Evolutionary conservation across 2,329 filamentous ascomycete genomes (phyloP).

Genomic region (Fusarium guadeloupense): DNA sequence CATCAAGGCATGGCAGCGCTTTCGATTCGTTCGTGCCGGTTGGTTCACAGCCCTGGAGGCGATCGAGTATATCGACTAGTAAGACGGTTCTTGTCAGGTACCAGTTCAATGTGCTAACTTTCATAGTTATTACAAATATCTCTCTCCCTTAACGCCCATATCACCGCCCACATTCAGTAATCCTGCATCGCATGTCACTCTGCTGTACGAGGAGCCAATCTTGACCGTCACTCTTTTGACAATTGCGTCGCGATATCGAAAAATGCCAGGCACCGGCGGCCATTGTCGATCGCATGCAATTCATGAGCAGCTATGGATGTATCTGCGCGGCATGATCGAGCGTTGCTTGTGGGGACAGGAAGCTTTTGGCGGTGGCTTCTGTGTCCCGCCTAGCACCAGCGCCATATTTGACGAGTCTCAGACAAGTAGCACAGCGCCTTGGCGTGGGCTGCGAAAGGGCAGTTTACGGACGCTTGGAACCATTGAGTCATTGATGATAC

Average conservation of each 20-base stretch:
- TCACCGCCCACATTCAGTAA: conserved; percentile 89
- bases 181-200: conserved; percentile 78
- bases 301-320: conserved; percentile 94
- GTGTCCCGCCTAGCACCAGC: conserved; percentile 69
- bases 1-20: conserved; percentile 86
- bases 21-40: conserved; percentile 93
- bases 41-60: conserved; percentile 97
- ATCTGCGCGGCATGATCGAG: conserved; percentile 94
- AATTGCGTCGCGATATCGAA: conserved; percentile 87
- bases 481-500: conserved; percentile 90
- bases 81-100: conserved; percentile 45
- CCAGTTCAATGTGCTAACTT: conserved; percentile 14
- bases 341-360: conserved; percentile 95
- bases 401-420: conserved; percentile 65
- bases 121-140: conserved; percentile 85
- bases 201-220: conserved; percentile 92
- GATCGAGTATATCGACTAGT: conserved; percentile 94
- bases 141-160: conserved; percentile 92
- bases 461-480: conserved; percentile 91
- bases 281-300: conserved; percentile 88
- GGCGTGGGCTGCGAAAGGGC: conserved; percentile 76
- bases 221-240: conserved; percentile 91
- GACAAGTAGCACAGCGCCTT: conserved; percentile 73
- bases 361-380: conserved; percentile 90
- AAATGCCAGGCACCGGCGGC: conserved; percentile 80